Base-by-base conservation (phyloP, 2,329 filamentous ascomycete genomes). In the Alternaria tenuissima region DNA sequence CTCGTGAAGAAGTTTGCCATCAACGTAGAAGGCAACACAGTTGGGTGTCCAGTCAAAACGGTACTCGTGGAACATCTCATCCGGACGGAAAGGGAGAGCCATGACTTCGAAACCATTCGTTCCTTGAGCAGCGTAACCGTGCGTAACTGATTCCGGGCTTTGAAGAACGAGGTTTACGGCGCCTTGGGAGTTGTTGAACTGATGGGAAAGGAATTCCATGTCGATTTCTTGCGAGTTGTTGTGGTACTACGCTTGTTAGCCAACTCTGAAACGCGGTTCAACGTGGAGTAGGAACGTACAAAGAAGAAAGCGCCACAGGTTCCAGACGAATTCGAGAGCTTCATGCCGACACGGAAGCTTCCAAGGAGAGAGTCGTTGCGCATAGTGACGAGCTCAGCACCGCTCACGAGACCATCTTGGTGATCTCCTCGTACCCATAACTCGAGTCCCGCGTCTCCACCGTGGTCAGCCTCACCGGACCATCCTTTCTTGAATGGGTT, bases 221-320 rank as follows among this genome's bases (percentile, higher is more conserved):
- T 94, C 91, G 68, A 94, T 92, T 71, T 94, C 91, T 71, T 91
- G 88, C 1, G 89, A 90, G 76, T 94, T 88, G 76, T 93, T 92
- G 79, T 87, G 87, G 76, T 92, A 93, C 90, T 92, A 62, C 39
- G 34, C 36, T 41, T 18, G 55, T 69, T 62, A 72, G 65, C 51
- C 39, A 42, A 34, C 42, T 39, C 16, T 9, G 12, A 28, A 18
- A 9, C 9, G 4, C 20, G 7, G 1, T 8, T 9, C 16, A 14
- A 11, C 5, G 22, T n/a, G n/a, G 53, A 16, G 28, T 42, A 18
- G 24, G 22, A 39, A 16, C 79, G 58, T 78, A 91, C 89, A 88
- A 90, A 94, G 78, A 93, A 94, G 79, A 94, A 93, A 7, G 91
- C 91, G 30, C 86, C 88, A 74, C 91, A 94, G 1, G 91, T 94